phyloP scores from a whole-genome alignment of 2,329 filamentous ascomycete genomes.

The Aspergillus sp. region DNA sequence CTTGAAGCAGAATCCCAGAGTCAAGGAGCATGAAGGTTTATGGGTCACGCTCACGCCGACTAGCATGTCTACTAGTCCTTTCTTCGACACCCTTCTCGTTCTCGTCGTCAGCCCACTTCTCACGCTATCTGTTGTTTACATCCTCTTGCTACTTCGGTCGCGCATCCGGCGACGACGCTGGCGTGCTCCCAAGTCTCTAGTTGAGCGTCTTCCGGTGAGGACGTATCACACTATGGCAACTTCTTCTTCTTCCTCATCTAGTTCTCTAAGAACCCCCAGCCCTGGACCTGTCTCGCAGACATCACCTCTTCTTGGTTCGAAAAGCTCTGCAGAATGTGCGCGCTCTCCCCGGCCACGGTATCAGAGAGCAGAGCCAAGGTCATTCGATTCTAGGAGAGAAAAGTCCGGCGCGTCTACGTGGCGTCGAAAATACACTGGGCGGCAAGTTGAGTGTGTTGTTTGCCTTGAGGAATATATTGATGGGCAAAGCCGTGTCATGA shows the following conservation, averaged over 20 bases:
- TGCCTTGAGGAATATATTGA: constrained; percentile 96
- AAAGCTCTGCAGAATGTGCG: constrained; percentile 27
- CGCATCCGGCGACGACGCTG: constrained; percentile 86
- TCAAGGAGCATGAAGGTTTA: constrained; percentile 68
- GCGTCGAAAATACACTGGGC: constrained; percentile 61
- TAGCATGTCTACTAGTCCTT: constrained; percentile 81
- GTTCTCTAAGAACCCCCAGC: constrained; percentile 59
- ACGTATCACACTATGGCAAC: constrained; percentile 85
- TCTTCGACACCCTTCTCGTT: constrained; percentile 94
- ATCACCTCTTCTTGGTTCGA: constrained; percentile 67
- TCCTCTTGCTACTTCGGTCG: constrained; percentile 79
- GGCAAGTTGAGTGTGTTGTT: constrained; percentile 86
- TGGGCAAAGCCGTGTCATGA: constrained; percentile 94
- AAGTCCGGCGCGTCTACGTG: constrained; percentile 43
- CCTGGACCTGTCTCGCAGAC: constrained; percentile 68
- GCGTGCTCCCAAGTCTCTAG: constrained; percentile 96
- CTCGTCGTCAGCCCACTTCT: constrained; percentile 93
- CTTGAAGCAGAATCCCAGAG: constrained; percentile 30
- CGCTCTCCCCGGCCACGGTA: constrained; percentile 36
- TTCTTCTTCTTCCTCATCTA: constrained; percentile 59
- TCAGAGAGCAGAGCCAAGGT: constrained; percentile 35
- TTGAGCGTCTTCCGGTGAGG: constrained; percentile 89
- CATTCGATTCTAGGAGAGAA: constrained; percentile 40
- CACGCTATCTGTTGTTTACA: constrained; percentile 89
- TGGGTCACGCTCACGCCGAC: constrained; percentile 97